Evolutionary conservation across 1,139 yeast species (phyloP), one percentile per base, ranked within the genome.

Genomic region (Kluyveromyces sp.): DNA sequence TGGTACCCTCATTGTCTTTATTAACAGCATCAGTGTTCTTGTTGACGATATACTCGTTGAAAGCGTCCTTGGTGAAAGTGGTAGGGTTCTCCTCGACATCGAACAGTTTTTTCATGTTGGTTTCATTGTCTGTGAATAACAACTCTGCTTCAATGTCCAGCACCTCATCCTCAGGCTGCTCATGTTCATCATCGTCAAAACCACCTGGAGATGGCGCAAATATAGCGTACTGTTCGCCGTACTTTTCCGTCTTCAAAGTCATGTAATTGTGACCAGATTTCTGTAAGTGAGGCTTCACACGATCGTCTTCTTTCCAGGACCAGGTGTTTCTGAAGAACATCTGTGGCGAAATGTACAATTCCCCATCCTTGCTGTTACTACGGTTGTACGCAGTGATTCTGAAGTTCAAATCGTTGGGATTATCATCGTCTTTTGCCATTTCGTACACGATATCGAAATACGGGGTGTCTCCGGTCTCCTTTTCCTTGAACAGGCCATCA

Each of bases 141-240:
- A 86, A 67, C 45, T 68, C 65, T 1, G 96, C 95, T 51, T 81
- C 86, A 40, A 87, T 50, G 48, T 60, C 80, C 61, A 84, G 94
- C 7, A 74, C 81, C 16, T 70, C 67, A 12, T 44, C 48, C 31
- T 53, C 56, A 22, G 55, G 53, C 17, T 45, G 49, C 4, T 49
- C 46, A 7, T 33, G 12, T 38, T 46, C 47, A 12, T 47, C 48
- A 30, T 45, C 46, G 19, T 45, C 47, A 33, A 58, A 56, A 36
- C 75, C 68, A 36, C 95, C 95, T 1, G 95, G 95, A n/a, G 95
- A 82, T 8, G 95, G 92, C 9, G 94, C 92, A 65, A 87, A 84
- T 18, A 78, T 76, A 49, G 85, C 64, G 58, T 80, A 76, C 40
- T 92, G 73, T 43, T 71, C 74, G 38, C 96, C 96, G 50, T 83